These are phyloP conservation scores for Bruguiera hainesii DNA, from an alignment of 441 rosid species.

Conservation along the genomic window DNA sequence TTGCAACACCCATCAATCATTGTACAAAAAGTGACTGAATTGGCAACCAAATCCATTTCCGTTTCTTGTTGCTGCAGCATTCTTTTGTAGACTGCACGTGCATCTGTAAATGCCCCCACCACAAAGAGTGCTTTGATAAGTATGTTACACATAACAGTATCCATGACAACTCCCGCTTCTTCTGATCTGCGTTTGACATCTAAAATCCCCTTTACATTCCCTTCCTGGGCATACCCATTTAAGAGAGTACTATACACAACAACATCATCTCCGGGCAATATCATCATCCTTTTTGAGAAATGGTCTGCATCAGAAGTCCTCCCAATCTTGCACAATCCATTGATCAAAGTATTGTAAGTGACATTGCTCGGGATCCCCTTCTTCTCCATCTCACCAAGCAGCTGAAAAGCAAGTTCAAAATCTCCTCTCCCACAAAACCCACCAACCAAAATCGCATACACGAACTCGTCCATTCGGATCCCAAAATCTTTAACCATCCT, in stretches of 20 bases:
- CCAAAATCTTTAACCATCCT: slow-evolving; percentile 48
- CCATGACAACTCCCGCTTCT: slow-evolving; percentile 51
- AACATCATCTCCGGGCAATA: slow-evolving; percentile 35
- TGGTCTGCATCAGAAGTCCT: slow-evolving; percentile 64
- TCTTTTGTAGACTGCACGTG: slow-evolving; percentile 47
- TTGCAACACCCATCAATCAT: slow-evolving; percentile 60
- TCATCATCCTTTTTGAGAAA: slow-evolving; percentile 46
- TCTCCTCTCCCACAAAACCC: slow-evolving; percentile 58
- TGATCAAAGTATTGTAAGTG: slow-evolving; percentile 59
- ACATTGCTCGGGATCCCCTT: slow-evolving; percentile 58
- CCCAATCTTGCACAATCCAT: slow-evolving; percentile 63
- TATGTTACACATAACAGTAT: slow-evolving; percentile 63
- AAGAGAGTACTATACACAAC: slow-evolving; percentile 61
- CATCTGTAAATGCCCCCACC: slow-evolving; percentile 76
- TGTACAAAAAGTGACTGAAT: slow-evolving; percentile 53
- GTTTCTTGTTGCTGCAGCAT: slow-evolving; percentile 27
- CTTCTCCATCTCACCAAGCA: slow-evolving; percentile 70
- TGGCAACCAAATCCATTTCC: slow-evolving; percentile 49
- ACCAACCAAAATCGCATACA: slow-evolving; percentile 66
- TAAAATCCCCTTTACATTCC: slow-evolving; percentile 43
- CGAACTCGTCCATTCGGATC: slow-evolving; percentile 50
- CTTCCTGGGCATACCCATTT: slow-evolving; percentile 58
- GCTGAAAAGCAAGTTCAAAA: slow-evolving; percentile 41
- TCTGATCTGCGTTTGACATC: slow-evolving; percentile 49
- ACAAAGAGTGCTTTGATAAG: slow-evolving; percentile 63